Evolutionary conservation across 2,329 filamentous ascomycete genomes (phyloP).

Genomic region (Penicillium vulpinum): DNA sequence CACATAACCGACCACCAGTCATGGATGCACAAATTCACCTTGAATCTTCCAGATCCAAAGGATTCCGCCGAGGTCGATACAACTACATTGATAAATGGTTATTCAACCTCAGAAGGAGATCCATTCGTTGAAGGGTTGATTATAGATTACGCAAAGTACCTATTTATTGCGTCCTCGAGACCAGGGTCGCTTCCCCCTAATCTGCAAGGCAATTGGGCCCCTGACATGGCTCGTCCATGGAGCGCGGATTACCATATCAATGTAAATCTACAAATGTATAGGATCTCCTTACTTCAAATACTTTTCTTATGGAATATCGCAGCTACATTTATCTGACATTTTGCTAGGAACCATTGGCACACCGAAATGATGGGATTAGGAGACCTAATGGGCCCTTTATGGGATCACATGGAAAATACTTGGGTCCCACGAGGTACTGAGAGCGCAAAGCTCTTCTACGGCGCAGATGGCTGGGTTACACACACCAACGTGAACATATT

Average conservation of each 20-base stretch:
- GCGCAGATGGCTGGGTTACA: not conserved
- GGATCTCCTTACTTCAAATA: not conserved
- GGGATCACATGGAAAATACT: not conserved
- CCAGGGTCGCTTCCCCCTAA: not conserved
- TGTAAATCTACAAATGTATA: not conserved
- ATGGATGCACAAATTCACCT: not conserved
- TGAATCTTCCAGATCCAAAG: not conserved
- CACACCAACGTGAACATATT: not conserved
- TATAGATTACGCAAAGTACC: not conserved
- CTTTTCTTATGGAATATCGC: not conserved
- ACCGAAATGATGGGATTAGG: not conserved
- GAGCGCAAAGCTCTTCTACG: not conserved
- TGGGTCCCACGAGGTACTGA: not conserved
- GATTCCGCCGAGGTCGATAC: not conserved
- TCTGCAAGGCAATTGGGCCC: not conserved
- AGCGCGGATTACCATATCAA: not conserved
- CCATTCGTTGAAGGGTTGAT: not conserved
- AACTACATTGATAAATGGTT: not conserved
- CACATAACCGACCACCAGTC: not conserved
- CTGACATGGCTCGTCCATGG: not conserved
- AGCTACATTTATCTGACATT: not conserved
- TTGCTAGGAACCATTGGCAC: not conserved
- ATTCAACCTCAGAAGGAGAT: not conserved
- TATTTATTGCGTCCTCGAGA: not conserved
- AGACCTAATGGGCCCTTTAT: not conserved